Base-by-base conservation (phyloP, 2,329 filamentous ascomycete species). In the Xenosphaeropsis pyriputrescens region DNA sequence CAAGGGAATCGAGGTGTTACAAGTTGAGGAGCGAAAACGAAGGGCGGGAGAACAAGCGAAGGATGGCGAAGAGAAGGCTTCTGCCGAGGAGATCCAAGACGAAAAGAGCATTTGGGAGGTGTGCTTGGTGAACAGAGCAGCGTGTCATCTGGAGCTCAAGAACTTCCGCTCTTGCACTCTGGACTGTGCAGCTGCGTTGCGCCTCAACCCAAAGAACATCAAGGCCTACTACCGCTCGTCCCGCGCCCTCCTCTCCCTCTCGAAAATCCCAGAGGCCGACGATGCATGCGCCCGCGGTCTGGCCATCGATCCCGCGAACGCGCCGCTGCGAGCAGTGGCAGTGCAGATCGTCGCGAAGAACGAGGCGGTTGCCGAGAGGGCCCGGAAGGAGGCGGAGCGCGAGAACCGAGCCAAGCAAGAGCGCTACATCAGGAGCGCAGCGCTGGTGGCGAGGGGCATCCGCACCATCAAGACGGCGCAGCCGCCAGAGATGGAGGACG, bases 141-240 rank as follows among this genome's bases (percentile, higher is more conserved):
- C 93, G 18, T 93, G 85, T 60, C 83, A 96, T 57, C 67, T 98
- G 43, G 80, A 86, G 57, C 68, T 95, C 46, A 73, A 75, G 55
- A 98, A 98, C 63, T 91, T 88, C 61, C 79, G 89, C 45, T 79
- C 76, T 44, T 86, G 82, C 60, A 93, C 80, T 51, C 69, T 80
- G 35, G 91, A 96, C 65, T 91, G 88, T 58, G 82, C 79, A 2
- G 68, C 75, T 6, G 80, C 84, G 1, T 68, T 98, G 42, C 73
- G 76, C 30, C 65, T 95, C 41, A 93, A 95, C 59, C 70, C 78
- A 3, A 58, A 57, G 36, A 95, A 94, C 57, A 58, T 93, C 51
- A 98, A 98, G 63, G 89, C 91, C 1, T 85, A 79, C 61, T 98
- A 93, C 60, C 81, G 91, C 44, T 86, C 82, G 39, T 74, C 82